These are phyloP conservation scores for Pholiota microspora DNA, from an alignment of 768 basidiomycete genomes.

Conservation along the genomic window DNA sequence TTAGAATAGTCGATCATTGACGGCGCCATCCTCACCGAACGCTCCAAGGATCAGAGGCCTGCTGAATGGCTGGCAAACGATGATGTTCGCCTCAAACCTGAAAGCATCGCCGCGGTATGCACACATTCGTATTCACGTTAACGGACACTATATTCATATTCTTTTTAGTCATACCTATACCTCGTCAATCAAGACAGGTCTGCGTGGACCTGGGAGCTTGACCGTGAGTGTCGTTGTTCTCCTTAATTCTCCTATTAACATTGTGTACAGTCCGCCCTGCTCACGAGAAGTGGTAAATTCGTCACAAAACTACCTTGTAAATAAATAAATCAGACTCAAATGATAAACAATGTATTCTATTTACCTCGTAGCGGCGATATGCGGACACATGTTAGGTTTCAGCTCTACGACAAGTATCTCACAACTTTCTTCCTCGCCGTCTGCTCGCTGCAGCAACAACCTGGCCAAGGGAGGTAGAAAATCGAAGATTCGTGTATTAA, in stretches of 20 bases:
- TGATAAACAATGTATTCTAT: too few relatives aligned
- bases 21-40: slow-evolving; percentile 36
- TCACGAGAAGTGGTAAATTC: slow-evolving; percentile 43
- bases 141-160: neutral
- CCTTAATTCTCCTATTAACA: neutral
- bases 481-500: neutral
- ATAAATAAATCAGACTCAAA: too few relatives aligned
- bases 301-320: too few relatives aligned
- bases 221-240: slow-evolving; percentile 45
- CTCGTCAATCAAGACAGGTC: slow-evolving; percentile 69
- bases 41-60: slow-evolving; percentile 19
- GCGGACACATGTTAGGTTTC: too few relatives aligned
- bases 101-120: slow-evolving; percentile 67
- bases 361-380: too few relatives aligned
- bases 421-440: too few relatives aligned
- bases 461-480: too few relatives aligned
- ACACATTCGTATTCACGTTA: neutral
- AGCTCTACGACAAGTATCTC: too few relatives aligned
- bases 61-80: slow-evolving; percentile 42
- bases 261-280: slow-evolving; percentile 38
- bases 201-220: slow-evolving; percentile 79
- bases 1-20: slow-evolving; percentile 61
- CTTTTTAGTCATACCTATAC: slow-evolving; percentile 56
- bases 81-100: slow-evolving; percentile 53
- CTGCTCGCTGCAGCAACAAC: too few relatives aligned